These are phyloP conservation scores for Solanum pennellii DNA, from an alignment of 257 asterid species.

Conservation along the genomic window DNA sequence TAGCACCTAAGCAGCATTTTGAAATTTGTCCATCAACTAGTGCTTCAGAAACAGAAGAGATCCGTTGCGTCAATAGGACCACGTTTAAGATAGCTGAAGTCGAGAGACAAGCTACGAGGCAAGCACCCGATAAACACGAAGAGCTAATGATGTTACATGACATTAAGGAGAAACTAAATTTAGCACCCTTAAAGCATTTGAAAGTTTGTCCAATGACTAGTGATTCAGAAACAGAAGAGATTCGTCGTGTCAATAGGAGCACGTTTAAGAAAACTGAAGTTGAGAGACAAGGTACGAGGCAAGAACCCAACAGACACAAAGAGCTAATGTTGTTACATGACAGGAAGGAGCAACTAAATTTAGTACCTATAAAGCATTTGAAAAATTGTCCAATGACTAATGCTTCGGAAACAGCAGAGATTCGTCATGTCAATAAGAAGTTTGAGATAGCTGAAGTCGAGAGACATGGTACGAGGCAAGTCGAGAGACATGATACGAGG, in stretches of 20 bases:
- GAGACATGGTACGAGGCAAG: neutral
- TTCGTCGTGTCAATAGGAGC: conserved; percentile 6
- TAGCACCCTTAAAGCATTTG: conserved; percentile 16
- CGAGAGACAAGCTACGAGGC: conserved; percentile 7
- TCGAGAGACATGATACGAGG: conserved; percentile 10
- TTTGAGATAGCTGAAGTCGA: conserved; percentile 29
- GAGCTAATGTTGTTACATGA: conserved; percentile 48
- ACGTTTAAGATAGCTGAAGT: conserved; percentile 24
- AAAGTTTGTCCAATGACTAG: neutral
- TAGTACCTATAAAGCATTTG: conserved; percentile 16
- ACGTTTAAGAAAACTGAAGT: conserved; percentile 25
- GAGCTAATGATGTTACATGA: conserved; percentile 49
- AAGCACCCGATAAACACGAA: conserved; percentile 17
- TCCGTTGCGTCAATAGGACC: conserved; percentile 6
- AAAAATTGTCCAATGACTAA: neutral
- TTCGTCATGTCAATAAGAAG: conserved; percentile 7
- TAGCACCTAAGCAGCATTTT: conserved; percentile 15
- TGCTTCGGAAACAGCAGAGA: conserved; percentile 5
- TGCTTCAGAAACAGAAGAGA: conserved; percentile 5
- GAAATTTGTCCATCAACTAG: neutral
- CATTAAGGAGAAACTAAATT: conserved; percentile 34
- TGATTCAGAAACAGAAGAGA: conserved; percentile 6
- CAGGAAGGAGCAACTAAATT: conserved; percentile 33
- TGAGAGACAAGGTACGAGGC: conserved; percentile 5
- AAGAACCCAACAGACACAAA: conserved; percentile 17